Evolutionary conservation across 163 green algal species (phyloP), one percentile per base, ranked within the genome.

Genomic region (Chlamydomonas reinhardtii): DNA sequence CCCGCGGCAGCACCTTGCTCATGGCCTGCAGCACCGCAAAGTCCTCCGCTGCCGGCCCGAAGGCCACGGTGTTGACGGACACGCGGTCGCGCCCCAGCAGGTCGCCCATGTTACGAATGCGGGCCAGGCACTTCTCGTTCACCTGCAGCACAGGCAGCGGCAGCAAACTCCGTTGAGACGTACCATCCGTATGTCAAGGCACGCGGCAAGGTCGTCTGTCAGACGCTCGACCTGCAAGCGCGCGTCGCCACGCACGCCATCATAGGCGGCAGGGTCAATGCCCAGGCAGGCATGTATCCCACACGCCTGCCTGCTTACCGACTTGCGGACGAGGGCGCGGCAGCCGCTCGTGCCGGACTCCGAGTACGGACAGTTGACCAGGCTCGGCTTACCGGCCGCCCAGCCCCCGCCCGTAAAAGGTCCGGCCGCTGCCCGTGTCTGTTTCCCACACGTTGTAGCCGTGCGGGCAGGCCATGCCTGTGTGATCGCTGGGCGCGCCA

Each of bases 51-150:
- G 68, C 56, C 2, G 83, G 82, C 12, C 88, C 88, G 56, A 91
- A 91, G 16, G 88, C 88, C 43, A 91, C 88, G 2, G 88, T 91
- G 39, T 48, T 68, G 0, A 88, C 24, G 27, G 77, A 80, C 29
- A 91, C 64, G 9, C 88, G 83, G 71, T 91, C 88, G 1, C 70
- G 75, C 9, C 88, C 88, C n/a, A 90, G 59, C 62, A 85, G 32
- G 64, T 83, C 69, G 15, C 83, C 88, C 73, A 91, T 56, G 48
- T 9, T 56, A 14, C 48, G 48, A 19, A 56, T 56, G 48, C 48
- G 48, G 6, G 12, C 17, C 27, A 72, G 62, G 76, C 76, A 83
- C 22, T 61, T 27, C 12, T 82, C 75, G 54, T 56, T 0, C 54
- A 81, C 74, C 56, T 32, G 59, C 48, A 56, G 12, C 48, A 19